phyloP scores from a whole-genome alignment of 164 flowering plant species.

The Warburgia ugandensis region DNA sequence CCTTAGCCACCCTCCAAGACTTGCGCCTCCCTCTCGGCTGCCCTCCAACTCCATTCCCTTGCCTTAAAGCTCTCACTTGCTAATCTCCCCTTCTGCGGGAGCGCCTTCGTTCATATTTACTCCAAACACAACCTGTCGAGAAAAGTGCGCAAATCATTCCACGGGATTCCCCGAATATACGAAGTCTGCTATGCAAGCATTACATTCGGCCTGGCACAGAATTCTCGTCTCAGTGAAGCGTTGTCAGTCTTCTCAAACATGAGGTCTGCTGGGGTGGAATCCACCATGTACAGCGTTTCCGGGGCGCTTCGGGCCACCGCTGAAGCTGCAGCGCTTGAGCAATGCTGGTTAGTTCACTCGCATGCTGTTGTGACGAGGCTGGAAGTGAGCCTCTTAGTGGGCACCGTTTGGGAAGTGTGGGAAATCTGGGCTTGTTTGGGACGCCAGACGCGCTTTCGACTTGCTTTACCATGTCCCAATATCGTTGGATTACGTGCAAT shows the following conservation, averaged over 20 bases:
- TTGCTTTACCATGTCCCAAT: constrained; percentile 27
- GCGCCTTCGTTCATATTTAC: constrained; percentile 41
- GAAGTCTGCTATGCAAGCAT: constrained; percentile 47
- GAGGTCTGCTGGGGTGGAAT: constrained; percentile 24
- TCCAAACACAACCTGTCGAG: constrained; percentile 23
- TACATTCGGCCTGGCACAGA: constrained; percentile 54
- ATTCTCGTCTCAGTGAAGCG: constrained; percentile 31
- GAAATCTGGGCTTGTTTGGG: constrained; percentile 47
- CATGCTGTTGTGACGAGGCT: constrained; percentile 51
- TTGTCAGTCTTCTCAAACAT: constrained; percentile 38
- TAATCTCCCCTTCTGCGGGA: constrained; percentile 34
- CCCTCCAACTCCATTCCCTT: constrained; percentile 46
- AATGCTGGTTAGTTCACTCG: constrained; percentile 48
- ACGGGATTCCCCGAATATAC: constrained; percentile 44
- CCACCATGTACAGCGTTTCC: constrained; percentile 46
- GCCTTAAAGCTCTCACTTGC: constrained; percentile 40
- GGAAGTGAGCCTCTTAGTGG: constrained; percentile 36
- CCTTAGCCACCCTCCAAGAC: constrained; percentile 53
- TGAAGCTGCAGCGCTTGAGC: constrained; percentile 48
- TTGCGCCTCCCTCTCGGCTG: constrained; percentile 43
- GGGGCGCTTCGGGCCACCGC: constrained; percentile 49
- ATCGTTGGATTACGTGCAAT: constrained; percentile 54
- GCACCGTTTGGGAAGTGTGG: constrained; percentile 65
- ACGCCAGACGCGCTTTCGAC: constrained; percentile 49
- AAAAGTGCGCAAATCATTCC: constrained; percentile 43